A percentile compares a stretch with the other conserved stretches of the same genome.
Conservation (phyloP, 257 asterid genomes). For the Scutellaria minor region DNA sequence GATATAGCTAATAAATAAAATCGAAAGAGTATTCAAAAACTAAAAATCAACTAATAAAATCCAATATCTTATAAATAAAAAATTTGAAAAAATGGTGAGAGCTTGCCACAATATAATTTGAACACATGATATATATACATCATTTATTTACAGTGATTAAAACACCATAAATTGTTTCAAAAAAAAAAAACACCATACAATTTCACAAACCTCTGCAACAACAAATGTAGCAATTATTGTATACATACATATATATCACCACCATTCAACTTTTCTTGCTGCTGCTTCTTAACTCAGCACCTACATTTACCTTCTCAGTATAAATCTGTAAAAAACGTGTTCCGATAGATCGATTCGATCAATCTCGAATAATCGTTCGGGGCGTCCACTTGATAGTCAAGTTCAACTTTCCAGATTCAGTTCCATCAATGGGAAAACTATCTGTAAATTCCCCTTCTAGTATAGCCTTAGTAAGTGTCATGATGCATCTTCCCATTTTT, state of each 20-base stretch:
- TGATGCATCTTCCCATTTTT: conserved; percentile 76
- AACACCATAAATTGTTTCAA: too few species aligned
- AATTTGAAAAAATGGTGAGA: too few species aligned
- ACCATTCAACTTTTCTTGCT: not conserved
- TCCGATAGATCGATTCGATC: conserved; percentile 14
- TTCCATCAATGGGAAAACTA: conserved; percentile 58
- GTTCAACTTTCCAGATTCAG: conserved; percentile 58
- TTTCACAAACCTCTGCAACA: not conserved
- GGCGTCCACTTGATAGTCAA: conserved; percentile 77
- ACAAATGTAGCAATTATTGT: not conserved
- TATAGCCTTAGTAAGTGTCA: conserved; percentile 83
- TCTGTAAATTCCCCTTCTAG: conserved; percentile 68
- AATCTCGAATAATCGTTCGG: conserved; percentile 61
- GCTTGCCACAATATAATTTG: too few species aligned
- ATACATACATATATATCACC: not conserved
- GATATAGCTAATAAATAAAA: too few species aligned
- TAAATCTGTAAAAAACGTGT: not conserved
- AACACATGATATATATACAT: not conserved
- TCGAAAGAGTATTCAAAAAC: too few species aligned
- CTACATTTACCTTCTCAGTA: not conserved
- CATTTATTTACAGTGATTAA: not conserved
- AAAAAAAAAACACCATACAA: not conserved
- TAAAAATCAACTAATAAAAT: too few species aligned
- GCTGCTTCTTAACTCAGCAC: not conserved
- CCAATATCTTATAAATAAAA: too few species aligned